Evolutionary conservation across 2,329 filamentous ascomycete species (phyloP), one percentile per base, ranked within the genome.

Genomic region (Domatiomyces catenatus): DNA sequence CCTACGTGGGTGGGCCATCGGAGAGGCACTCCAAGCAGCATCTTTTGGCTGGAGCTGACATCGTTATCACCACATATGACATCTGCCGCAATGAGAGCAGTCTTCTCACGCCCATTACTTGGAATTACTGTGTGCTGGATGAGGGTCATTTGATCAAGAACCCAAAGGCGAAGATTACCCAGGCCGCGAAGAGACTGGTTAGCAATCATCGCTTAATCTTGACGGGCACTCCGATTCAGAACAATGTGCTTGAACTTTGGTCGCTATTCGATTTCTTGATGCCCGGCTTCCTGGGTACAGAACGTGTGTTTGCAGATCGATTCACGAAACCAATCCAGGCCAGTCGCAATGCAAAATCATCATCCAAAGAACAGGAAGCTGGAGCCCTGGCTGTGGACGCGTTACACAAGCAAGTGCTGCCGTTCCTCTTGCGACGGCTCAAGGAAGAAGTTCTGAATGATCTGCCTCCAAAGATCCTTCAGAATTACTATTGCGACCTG

Each of bases 111-210:
- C 80, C 86, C 50, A 79, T 92, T 62, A 92, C 78, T 58, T 98
- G 90, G 88, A 98, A 98, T 64, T 98, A 98, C 64, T 85, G 92
- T 51, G 89, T 98, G 3, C 78, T 98, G 6, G 92, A 98, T 62
- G 92, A 98, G 70, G 92, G 93, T 1, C 92, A 98, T 70, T 71
- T 98, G 56, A 98, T 98, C 74, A 98, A 98, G 74, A 98, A 98
- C 65, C 88, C 92, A 2, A 93, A 92, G 65, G 89, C 93, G 1
- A 98, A 98, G 71, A 92, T 93, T 54, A 93, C 86, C 0, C 76
- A 89, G 54, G 89, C 92, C 0, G 90, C 96, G 58, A 98, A 98
- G 73, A 80, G 80, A 52, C 75, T 98, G 32, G 70, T 79, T 5
- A 94, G 88, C 64, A 96, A 98, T 60, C 93, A 98, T 64, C 84